Conservation (phyloP, 139 green algal species). For the Volvox africanus region DNA sequence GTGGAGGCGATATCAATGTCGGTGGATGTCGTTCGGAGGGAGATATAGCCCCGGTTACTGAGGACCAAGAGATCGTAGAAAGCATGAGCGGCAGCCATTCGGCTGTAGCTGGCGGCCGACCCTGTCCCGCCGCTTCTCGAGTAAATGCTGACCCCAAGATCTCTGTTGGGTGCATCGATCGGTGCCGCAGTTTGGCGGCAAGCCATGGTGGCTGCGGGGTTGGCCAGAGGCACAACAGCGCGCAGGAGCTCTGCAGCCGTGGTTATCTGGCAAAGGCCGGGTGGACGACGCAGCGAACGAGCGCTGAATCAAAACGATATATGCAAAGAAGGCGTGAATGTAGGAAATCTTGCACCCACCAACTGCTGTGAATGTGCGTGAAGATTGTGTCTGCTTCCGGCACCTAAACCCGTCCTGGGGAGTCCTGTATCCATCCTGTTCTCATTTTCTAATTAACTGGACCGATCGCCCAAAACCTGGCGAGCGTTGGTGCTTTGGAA, state of each 20-base stretch:
- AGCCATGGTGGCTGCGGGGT: not conserved
- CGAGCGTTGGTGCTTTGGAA: no score
- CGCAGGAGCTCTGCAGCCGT: not conserved
- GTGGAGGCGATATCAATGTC: no score
- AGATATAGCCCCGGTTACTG: slow-evolving; percentile 36
- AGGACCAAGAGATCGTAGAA: slow-evolving; percentile 50
- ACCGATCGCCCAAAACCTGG: no score
- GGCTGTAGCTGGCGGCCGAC: not conserved
- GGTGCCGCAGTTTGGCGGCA: not conserved
- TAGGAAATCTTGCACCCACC: no score
- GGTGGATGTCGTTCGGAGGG: not conserved
- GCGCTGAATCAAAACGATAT: not conserved
- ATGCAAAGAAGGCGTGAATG: no score
- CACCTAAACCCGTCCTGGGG: no score
- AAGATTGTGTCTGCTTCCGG: no score
- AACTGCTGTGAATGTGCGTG: no score
- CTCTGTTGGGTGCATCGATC: not conserved
- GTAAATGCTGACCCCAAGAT: no score
- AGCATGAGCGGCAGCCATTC: slow-evolving; percentile 36
- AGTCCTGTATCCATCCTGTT: no score
- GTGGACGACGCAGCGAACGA: not conserved
- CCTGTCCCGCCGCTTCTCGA: not conserved
- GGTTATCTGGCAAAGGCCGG: not conserved
- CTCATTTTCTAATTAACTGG: no score
- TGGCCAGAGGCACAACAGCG: not conserved